Evolutionary conservation across 1,284 basidiomycete genomes (phyloP).

Genomic region (Cutaneotrichosporon spelunceum): DNA sequence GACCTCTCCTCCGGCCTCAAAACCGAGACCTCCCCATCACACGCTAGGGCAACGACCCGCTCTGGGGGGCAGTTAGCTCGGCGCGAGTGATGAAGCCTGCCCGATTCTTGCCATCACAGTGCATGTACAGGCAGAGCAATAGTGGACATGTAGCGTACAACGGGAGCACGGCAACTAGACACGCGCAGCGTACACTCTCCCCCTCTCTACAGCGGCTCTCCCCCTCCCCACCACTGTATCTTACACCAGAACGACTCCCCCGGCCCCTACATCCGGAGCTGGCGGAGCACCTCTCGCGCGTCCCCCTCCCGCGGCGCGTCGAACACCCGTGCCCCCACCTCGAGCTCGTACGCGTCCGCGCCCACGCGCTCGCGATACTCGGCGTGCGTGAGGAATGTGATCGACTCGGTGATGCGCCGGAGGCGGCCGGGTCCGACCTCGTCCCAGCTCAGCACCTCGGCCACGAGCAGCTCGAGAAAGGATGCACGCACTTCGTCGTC

Average conservation of each 20-base stretch:
- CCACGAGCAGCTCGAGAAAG: conserved; percentile 1
- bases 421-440: not conserved
- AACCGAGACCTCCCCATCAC: too few relatives aligned
- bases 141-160: too few relatives aligned
- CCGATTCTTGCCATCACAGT: too few relatives aligned
- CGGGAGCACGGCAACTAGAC: too few relatives aligned
- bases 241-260: not conserved
- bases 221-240: too few relatives aligned
- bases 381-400: conserved; percentile 3
- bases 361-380: conserved; percentile 1
- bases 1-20: too few relatives aligned
- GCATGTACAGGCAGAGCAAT: too few relatives aligned
- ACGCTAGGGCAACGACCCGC: too few relatives aligned
- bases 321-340: not conserved
- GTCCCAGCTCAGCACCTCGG: conserved; percentile 5
- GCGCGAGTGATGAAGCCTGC: too few relatives aligned
- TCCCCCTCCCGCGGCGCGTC: not conserved
- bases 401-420: not conserved
- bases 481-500: not conserved
- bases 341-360: not conserved
- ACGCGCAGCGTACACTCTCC: too few relatives aligned
- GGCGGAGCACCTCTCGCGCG: not conserved
- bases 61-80: too few relatives aligned
- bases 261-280: not conserved
- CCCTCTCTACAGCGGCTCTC: too few relatives aligned